Conservation (phyloP, 306 rosid genomes). For the Prunus mira region DNA sequence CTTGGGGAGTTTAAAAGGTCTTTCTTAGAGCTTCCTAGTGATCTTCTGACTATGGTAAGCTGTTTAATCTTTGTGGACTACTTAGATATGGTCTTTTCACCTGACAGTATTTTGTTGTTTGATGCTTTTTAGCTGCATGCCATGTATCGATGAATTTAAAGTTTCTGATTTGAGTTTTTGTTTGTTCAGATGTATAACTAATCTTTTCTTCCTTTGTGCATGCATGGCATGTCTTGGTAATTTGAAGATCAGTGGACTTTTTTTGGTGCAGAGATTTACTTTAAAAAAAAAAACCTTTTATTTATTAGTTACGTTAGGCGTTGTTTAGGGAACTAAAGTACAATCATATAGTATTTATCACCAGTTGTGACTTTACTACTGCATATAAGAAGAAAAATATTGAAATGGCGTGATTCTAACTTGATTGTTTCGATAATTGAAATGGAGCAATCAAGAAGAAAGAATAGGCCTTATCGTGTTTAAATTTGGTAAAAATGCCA, state of each 20-base stretch:
- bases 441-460: not conserved
- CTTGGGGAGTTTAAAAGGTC: slow-evolving; percentile 80
- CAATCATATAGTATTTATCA: not conserved
- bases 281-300: no score
- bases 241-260: not conserved
- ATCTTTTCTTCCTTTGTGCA: not conserved
- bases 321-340: not conserved
- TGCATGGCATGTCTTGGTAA: not conserved
- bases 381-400: not conserved
- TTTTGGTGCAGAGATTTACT: not conserved
- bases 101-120: not conserved
- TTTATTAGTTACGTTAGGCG: not conserved
- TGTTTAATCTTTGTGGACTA: slow-evolving; percentile 14
- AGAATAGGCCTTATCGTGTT: not conserved
- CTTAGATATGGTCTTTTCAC: not conserved
- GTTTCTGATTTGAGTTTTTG: not conserved
- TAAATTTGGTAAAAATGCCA: not conserved
- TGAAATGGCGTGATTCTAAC: not conserved
- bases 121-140: not conserved
- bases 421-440: not conserved
- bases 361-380: not conserved
- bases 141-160: not conserved
- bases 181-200: not conserved
- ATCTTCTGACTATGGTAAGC: slow-evolving; percentile 86
- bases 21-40: slow-evolving; percentile 91